These are phyloP conservation scores for Diaporthe longicolla DNA, from an alignment of 2,329 filamentous ascomycete genomes.

Conservation along the genomic window DNA sequence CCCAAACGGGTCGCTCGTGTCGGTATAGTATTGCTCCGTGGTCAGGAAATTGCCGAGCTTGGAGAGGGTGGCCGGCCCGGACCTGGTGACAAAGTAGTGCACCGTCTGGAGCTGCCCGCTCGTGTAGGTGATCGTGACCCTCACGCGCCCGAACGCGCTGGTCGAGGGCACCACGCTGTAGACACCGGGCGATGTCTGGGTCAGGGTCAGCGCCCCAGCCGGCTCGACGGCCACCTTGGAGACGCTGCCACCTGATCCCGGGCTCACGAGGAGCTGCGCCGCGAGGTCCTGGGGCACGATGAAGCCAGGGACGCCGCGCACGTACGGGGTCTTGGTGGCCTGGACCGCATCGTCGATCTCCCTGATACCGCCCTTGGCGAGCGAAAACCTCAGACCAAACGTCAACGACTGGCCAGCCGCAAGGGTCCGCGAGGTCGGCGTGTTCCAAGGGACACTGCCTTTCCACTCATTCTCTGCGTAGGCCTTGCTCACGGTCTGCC, in stretches of 20 bases:
- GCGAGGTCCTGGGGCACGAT: conserved; percentile 64
- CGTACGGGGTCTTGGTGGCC: conserved; percentile 61
- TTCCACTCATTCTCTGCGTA: conserved; percentile 71
- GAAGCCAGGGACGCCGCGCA: conserved; percentile 68
- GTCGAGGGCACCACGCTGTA: conserved; percentile 61
- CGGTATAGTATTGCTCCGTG: conserved; percentile 65
- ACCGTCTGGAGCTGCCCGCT: conserved; percentile 65
- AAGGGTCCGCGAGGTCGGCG: conserved; percentile 62
- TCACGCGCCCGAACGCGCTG: conserved; percentile 63
- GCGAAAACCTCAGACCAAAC: conserved; percentile 66
- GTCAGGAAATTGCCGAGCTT: conserved; percentile 68
- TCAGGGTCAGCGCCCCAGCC: conserved; percentile 54
- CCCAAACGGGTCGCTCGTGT: conserved; percentile 66
- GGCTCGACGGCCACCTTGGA: conserved; percentile 57
- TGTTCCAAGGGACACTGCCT: conserved; percentile 66
- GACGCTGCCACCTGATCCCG: conserved; percentile 56
- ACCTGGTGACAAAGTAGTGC: conserved; percentile 69
- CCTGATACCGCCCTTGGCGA: conserved; percentile 59
- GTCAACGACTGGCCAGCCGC: conserved; percentile 60
- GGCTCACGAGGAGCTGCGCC: conserved; percentile 61
- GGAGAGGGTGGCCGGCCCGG: conserved; percentile 57
- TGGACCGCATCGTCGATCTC: conserved; percentile 63
- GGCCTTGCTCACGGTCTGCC: conserved; percentile 67
- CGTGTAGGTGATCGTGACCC: conserved; percentile 62
- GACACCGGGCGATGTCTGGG: conserved; percentile 46